Percentiles rank a stretch among this genome's conserved stretches.
These are phyloP conservation scores for Spathaspora arborariae DNA, from an alignment of 805 yeast genomes.

Conservation along the genomic window DNA sequence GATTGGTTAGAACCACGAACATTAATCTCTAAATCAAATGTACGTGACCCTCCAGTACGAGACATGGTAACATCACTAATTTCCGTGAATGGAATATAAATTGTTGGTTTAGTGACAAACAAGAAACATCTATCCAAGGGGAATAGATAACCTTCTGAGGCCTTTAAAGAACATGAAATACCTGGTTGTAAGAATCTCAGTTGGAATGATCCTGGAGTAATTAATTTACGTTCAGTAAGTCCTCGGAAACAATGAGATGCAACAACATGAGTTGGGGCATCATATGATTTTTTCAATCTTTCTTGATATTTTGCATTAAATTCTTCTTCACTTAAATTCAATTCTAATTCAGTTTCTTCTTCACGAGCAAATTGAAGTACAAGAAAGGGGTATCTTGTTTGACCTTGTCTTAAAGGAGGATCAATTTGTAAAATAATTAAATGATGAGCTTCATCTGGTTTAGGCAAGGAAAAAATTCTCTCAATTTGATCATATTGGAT, in stretches of 20 bases:
- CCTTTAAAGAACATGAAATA: slow-evolving; percentile 87
- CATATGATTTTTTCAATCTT: slow-evolving; percentile 70
- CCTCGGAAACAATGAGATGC: slow-evolving; percentile 87
- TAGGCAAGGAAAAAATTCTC: slow-evolving; percentile 87
- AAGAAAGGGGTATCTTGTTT: slow-evolving; percentile 90
- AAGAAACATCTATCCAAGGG: slow-evolving; percentile 89
- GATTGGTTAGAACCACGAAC: slow-evolving; percentile 60
- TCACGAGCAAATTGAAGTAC: slow-evolving; percentile 86
- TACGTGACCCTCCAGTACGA: slow-evolving; percentile 83
- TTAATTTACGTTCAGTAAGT: slow-evolving; percentile 78
- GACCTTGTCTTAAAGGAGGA: slow-evolving; percentile 98
- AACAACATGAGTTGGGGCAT: slow-evolving; percentile 81
- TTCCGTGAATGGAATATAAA: slow-evolving; percentile 84
- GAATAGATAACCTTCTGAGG: slow-evolving; percentile 90
- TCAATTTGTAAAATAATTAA: slow-evolving; percentile 85
- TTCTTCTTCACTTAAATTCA: slow-evolving; percentile 81
- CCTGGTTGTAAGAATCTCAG: slow-evolving; percentile 81
- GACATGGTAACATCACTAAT: slow-evolving; percentile 75
- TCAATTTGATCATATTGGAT: slow-evolving; percentile 87
- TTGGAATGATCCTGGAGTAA: slow-evolving; percentile 77
- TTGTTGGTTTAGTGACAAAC: slow-evolving; percentile 91
- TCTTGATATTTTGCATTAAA: slow-evolving; percentile 72
- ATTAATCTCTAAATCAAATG: slow-evolving; percentile 85
- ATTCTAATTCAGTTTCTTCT: slow-evolving; percentile 86
- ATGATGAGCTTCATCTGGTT: slow-evolving; percentile 90